A percentile compares a stretch with the other conserved stretches of the same genome.
Conservation (phyloP, 805 yeast species). For the Kodamaea fukazawae region DNA sequence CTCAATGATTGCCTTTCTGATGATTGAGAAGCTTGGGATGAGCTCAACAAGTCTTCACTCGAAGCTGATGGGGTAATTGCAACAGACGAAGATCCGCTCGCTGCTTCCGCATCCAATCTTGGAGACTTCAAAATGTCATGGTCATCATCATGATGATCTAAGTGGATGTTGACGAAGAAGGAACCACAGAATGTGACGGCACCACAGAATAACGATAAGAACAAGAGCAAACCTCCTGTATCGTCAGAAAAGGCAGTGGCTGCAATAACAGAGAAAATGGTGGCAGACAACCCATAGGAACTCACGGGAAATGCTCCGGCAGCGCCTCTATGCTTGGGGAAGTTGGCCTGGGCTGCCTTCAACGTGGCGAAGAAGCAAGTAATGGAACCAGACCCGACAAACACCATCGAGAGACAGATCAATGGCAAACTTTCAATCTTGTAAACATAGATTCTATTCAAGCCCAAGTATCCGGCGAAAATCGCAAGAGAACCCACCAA, state of each 20-base stretch:
- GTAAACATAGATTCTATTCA: conserved; percentile 46
- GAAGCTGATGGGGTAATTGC: neutral
- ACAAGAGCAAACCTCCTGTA: conserved; percentile 53
- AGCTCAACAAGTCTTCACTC: no score
- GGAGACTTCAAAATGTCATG: conserved; percentile 5
- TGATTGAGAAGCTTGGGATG: neutral
- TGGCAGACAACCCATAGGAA: conserved; percentile 68
- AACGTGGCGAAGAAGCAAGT: conserved; percentile 58
- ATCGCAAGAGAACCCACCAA: conserved; percentile 55
- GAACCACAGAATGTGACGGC: conserved; percentile 41
- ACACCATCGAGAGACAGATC: conserved; percentile 48
- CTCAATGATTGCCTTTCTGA: conserved; percentile 15
- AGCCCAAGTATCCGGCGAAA: conserved; percentile 51
- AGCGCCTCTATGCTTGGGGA: conserved; percentile 67
- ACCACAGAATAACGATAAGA: conserved; percentile 56
- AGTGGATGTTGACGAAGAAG: conserved; percentile 41
- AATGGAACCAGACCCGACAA: conserved; percentile 66
- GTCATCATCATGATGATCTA: conserved; percentile 25
- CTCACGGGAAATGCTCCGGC: conserved; percentile 71
- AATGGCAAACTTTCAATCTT: conserved; percentile 37
- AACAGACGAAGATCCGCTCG: conserved; percentile 1
- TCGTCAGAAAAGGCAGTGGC: conserved; percentile 51
- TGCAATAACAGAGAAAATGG: conserved; percentile 57
- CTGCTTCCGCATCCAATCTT: conserved; percentile 4
- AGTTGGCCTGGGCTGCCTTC: conserved; percentile 59